phyloP scores from a whole-genome alignment of 495 filamentous ascomycete species.

The Penicillium riverlandense region DNA sequence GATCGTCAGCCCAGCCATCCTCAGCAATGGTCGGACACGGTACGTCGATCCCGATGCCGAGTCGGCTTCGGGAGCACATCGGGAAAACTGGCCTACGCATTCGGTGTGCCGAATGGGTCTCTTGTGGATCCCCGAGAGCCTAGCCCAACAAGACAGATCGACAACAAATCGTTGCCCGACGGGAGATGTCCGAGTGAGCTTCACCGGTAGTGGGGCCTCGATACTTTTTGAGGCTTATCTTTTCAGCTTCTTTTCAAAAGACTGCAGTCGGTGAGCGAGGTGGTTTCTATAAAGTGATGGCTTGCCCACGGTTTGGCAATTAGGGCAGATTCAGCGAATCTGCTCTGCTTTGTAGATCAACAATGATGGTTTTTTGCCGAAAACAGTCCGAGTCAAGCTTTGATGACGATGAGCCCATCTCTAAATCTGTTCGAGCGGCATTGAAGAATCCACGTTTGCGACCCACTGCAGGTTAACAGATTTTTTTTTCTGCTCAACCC shows the following conservation, averaged over 20 bases:
- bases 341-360: too few relatives aligned
- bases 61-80: conserved; percentile 10
- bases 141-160: conserved; percentile 3
- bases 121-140: conserved; percentile 1
- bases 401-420: not conserved
- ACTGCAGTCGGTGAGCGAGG: too few relatives aligned
- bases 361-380: too few relatives aligned
- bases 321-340: too few relatives aligned
- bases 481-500: conserved; percentile 3
- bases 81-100: conserved; percentile 8
- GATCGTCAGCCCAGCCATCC: too few relatives aligned
- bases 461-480: conserved; percentile 14
- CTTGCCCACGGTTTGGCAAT: too few relatives aligned
- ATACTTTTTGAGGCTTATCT: not conserved
- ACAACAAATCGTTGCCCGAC: conserved; percentile 10
- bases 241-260: too few relatives aligned
- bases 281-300: too few relatives aligned
- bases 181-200: conserved; percentile 13
- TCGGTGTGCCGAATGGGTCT: conserved; percentile 12
- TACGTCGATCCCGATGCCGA: conserved; percentile 11
- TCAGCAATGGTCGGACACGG: not conserved
- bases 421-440: conserved; percentile 1
- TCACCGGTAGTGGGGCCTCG: conserved; percentile 15
- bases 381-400: conserved; percentile 2
- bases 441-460: conserved; percentile 7